phyloP scores from a whole-genome alignment of 345 rosid genomes.

The Citrus cavaleriei region DNA sequence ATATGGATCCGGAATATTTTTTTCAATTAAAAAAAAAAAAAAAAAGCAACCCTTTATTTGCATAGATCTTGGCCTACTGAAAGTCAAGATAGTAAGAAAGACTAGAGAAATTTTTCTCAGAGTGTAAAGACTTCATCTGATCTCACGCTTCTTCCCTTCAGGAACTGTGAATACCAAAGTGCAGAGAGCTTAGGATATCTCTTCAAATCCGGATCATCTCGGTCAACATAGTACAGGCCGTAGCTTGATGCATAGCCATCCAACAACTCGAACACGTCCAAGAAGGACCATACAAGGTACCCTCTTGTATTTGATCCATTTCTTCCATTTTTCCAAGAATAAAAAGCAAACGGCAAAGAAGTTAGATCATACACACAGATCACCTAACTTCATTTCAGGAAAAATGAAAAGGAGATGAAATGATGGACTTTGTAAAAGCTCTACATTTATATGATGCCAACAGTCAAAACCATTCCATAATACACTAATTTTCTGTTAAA shows the following conservation, averaged over 20 bases:
- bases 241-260: conserved; percentile 30
- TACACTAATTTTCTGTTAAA: neutral
- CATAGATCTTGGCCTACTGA: neutral
- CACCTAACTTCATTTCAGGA: neutral
- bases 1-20: too few species aligned
- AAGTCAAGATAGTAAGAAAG: neutral
- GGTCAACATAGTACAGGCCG: conserved; percentile 44
- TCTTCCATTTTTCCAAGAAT: conserved; percentile 11
- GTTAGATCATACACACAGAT: neutral
- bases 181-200: conserved; percentile 51
- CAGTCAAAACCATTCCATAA: neutral
- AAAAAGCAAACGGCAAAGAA: neutral
- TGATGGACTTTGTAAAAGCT: neutral
- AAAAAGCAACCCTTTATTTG: neutral
- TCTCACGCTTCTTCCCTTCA: conserved; percentile 27
- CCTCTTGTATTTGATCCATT: conserved; percentile 53
- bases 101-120: neutral
- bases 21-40: neutral
- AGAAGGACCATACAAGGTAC: conserved; percentile 46
- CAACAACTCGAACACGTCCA: conserved; percentile 38
- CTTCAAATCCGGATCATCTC: conserved; percentile 40
- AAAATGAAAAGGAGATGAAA: neutral
- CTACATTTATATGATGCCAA: neutral
- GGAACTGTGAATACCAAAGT: conserved; percentile 43
- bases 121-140: neutral